Evolutionary conservation across 2,329 filamentous ascomycete species (phyloP).

Genomic region (Monilinia fructigena): DNA sequence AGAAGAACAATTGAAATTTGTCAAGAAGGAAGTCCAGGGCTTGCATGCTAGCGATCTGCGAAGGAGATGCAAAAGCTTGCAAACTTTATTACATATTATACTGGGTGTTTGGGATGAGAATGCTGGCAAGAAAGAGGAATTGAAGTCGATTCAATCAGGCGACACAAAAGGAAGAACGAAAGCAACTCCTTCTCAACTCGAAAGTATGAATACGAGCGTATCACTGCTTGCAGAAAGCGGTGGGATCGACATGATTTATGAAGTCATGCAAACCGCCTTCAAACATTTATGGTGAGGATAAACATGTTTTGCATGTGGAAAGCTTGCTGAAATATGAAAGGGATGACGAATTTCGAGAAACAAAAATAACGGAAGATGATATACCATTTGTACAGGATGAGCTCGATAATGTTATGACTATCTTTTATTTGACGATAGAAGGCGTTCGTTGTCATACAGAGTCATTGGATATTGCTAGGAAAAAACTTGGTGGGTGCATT

Average conservation of each 20-base stretch:
- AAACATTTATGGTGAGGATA: constrained; percentile 40
- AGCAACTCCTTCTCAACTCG: constrained; percentile 57
- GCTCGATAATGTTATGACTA: constrained; percentile 61
- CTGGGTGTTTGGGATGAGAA: constrained; percentile 71
- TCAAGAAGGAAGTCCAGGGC: constrained; percentile 52
- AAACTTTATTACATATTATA: constrained; percentile 59
- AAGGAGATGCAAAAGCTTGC: constrained; percentile 53
- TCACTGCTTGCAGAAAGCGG: constrained; percentile 51
- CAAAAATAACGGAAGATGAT: constrained; percentile 38
- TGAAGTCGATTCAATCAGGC: constrained; percentile 42
- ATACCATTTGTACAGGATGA: constrained; percentile 51
- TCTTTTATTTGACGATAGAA: constrained; percentile 61
- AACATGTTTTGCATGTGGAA: not conserved
- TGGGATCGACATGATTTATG: constrained; percentile 35
- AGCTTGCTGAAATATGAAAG: constrained; percentile 27
- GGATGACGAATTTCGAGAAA: constrained; percentile 41
- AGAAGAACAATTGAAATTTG: constrained; percentile 56
- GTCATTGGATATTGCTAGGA: constrained; percentile 43
- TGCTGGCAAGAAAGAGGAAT: constrained; percentile 48
- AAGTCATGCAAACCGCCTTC: constrained; percentile 38
- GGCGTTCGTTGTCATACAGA: constrained; percentile 53
- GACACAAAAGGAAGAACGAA: constrained; percentile 49
- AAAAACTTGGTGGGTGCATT: constrained; percentile 50
- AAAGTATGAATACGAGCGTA: constrained; percentile 57
- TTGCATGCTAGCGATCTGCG: constrained; percentile 49